Evolutionary conservation across 192 early-diverging fungal species (phyloP).

Genomic region (Spinellus fusiger): DNA sequence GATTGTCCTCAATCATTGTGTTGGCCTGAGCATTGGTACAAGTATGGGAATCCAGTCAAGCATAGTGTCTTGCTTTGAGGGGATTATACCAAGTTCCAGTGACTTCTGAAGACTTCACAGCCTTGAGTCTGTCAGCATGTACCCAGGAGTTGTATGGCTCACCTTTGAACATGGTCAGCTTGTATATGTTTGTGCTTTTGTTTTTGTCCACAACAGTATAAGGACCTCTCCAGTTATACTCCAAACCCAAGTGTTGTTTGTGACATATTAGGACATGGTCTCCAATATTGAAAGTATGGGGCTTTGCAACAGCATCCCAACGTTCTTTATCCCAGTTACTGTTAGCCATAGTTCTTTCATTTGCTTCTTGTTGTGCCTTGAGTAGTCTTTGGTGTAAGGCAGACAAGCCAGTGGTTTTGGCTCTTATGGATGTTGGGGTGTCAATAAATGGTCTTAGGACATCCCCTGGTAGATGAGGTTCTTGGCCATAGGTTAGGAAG

Average conservation of each 20-base stretch:
- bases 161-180: not conserved
- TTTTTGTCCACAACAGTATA: conserved; percentile 10
- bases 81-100: too few relatives aligned
- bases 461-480: not conserved
- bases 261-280: not conserved
- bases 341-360: too few relatives aligned
- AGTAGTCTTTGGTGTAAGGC: conserved; percentile 9
- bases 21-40: too few relatives aligned
- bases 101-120: too few relatives aligned
- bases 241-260: not conserved
- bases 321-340: too few relatives aligned
- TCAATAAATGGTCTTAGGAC: not conserved
- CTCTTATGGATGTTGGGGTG: not conserved
- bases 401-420: not conserved
- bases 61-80: too few relatives aligned
- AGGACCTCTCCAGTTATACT: conserved; percentile 4
- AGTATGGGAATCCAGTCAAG: too few relatives aligned
- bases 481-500: conserved; percentile 1
- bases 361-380: conserved; percentile 11
- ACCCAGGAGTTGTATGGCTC: not conserved
- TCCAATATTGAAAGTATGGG: not conserved
- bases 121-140: not conserved
- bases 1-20: too few relatives aligned
- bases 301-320: too few relatives aligned
- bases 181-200: not conserved